Base-by-base conservation (phyloP, 2,329 filamentous ascomycete genomes). In the Aureobasidium sp. region DNA sequence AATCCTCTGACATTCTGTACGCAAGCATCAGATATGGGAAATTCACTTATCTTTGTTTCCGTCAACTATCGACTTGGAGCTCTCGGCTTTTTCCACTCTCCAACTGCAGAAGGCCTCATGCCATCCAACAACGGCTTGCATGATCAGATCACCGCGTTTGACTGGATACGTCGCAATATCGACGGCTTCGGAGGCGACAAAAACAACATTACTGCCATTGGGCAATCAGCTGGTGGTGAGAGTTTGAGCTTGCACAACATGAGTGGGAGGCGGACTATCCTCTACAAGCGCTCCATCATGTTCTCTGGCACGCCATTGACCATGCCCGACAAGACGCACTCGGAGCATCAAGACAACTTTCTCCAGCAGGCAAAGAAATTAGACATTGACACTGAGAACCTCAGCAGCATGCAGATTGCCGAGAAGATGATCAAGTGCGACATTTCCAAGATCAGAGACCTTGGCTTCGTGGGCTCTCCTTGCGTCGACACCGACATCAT, bases 111-210 rank as follows among this genome's bases (percentile, higher is more conserved):
- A 31, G 36, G 62, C 14, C 31, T 64, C 22, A 57, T 64, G 14
- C 60, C 65, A 1, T 69, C 75, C 44, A 84, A 84, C 63, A 68
- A 81, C 2, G 82, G 80, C 1, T 70, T 84, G 9, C 73, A 78
- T 5, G 82, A 86, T 66, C 82, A 85, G 66, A 75, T 82, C 1
- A 66, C 77, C 11, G 80, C 79, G 0, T 67, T 84, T 0, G 77
- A 82, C 68, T 84, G 82, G 82, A 70, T 81, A 0, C 72, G 72
- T 2, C 72, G 76, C 47, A 82, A 84, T 66, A 79, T 83, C 20
- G 74, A 67, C 9, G 69, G 71, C 0, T 84, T 84, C 64, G 80
- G 80, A 20, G 82, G 82, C 17, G 78, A 65, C 47, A 17, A 17
- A 12, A 36, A 62, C 9, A 63, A 62, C 17, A 64, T 67, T 25